Evolutionary conservation across 192 early-diverging fungal genomes (phyloP).

Genomic region (Coemansia sp.): DNA sequence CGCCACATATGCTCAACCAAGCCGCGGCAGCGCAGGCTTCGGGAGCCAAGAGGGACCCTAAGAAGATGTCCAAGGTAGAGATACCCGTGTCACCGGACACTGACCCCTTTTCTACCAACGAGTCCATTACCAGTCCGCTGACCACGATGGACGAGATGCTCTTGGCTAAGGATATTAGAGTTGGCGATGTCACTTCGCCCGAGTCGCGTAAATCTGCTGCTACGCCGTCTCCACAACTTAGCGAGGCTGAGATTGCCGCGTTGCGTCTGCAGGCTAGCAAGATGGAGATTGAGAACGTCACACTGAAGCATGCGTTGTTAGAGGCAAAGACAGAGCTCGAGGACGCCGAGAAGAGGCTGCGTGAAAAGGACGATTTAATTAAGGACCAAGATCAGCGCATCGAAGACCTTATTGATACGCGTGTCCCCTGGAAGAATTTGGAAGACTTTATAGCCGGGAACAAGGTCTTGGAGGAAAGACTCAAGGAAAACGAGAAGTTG

Average conservation of each 20-base stretch:
- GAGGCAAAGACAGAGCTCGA: conserved; percentile 53
- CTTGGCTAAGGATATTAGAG: conserved; percentile 21
- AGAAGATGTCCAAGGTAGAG: conserved; percentile 42
- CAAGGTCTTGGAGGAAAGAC: too few relatives aligned
- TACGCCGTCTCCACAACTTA: not conserved
- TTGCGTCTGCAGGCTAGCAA: conserved; percentile 18
- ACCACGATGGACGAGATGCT: conserved; percentile 40
- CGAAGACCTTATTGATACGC: conserved; percentile 51
- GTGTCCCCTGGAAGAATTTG: not conserved
- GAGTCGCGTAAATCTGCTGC: conserved; percentile 4
- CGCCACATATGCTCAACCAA: conserved; percentile 37
- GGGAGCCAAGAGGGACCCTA: conserved; percentile 36
- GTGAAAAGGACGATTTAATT: conserved; percentile 49
- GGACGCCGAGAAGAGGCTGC: conserved; percentile 44
- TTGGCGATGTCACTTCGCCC: not conserved
- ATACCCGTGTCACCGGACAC: conserved; percentile 47
- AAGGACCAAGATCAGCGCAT: conserved; percentile 45
- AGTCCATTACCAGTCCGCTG: conserved; percentile 33
- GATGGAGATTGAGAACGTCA: conserved; percentile 41
- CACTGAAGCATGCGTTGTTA: conserved; percentile 45
- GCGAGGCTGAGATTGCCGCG: conserved; percentile 11
- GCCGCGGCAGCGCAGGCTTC: not conserved
- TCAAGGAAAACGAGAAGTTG: not conserved
- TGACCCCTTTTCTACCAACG: conserved; percentile 33
- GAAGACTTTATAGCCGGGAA: too few relatives aligned